Evolutionary conservation across 2,329 filamentous ascomycete species (phyloP), one percentile per base, ranked within the genome.

Genomic region (Xylariaceae sp.): DNA sequence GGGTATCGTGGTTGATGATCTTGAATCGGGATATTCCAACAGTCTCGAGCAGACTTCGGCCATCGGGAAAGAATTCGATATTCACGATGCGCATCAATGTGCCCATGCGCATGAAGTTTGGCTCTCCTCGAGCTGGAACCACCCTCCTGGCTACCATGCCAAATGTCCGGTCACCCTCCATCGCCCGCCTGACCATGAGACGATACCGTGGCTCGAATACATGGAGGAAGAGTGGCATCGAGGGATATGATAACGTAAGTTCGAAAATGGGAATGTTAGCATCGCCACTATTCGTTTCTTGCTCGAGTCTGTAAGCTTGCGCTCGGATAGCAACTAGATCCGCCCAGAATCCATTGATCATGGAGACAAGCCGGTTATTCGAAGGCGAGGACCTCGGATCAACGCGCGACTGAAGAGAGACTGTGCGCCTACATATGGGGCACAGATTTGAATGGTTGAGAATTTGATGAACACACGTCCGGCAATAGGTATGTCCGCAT

Each of bases 181-280:
- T 71, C 0, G 82, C 85, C 27, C 89, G 80, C 37, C 85, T 78
- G 29, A 95, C 85, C 88, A 95, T 93, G n/a, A 93, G 73, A 6
- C 88, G 81, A 62, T 95, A 95, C 6, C 87, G 79, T n/a, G 88
- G 87, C 63, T 95, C 91, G 60, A 95, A 95, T n/a, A 96, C 80
- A 57, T 94, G 87, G 3, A 95, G 71, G 55, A 93, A 93, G 0
- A 88, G 91, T 0, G 86, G 88, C 80, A 92, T 89, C 2, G 76
- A 74, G 1, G 91, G 91, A 55, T 93, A 92, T 0, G 88, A 79
- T 7, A 94, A 67, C 0, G 88, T 89, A 66, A 87, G 93, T 23
- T 94, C 78, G 55, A 95, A 95, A 0, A 95, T 70, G 0, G 88
- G 79, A 4, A 84, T 77, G 27, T 82, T 77, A 16, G 80, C 72